Conservation (phyloP, 2,329 filamentous ascomycete species). For the Talaromyces verruculosus region DNA sequence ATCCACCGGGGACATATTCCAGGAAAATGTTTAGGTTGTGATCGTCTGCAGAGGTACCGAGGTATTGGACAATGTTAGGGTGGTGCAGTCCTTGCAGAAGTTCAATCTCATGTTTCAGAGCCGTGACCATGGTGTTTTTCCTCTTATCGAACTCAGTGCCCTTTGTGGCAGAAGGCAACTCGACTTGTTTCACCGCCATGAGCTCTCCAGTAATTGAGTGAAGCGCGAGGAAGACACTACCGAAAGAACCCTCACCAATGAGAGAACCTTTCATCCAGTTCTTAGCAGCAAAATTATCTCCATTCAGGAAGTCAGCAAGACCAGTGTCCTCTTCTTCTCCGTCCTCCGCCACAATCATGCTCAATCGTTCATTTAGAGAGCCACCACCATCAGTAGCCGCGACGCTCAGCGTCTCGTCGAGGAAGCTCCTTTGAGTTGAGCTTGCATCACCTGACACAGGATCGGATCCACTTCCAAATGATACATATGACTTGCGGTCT, state of each 20-base stretch:
- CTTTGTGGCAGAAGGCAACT: slow-evolving; percentile 78
- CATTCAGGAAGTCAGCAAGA: slow-evolving; percentile 82
- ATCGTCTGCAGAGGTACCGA: slow-evolving; percentile 88
- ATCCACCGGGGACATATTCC: slow-evolving; percentile 96
- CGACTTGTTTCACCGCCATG: slow-evolving; percentile 97
- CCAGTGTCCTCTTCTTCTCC: slow-evolving; percentile 90
- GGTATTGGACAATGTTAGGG: slow-evolving; percentile 95
- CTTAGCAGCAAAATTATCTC: slow-evolving; percentile 92
- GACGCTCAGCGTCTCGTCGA: slow-evolving; percentile 75
- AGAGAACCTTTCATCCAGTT: slow-evolving; percentile 99
- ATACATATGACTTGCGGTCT: slow-evolving; percentile 95
- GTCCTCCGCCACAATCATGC: slow-evolving; percentile 81
- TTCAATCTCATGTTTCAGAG: slow-evolving; percentile 93
- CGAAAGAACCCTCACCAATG: slow-evolving; percentile 95
- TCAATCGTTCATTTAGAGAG: slow-evolving; percentile 78
- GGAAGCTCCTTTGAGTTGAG: slow-evolving; percentile 75
- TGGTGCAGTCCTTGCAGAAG: slow-evolving; percentile 92
- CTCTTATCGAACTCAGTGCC: slow-evolving; percentile 77
- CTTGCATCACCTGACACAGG: slow-evolving; percentile 72
- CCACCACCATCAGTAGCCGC: slow-evolving; percentile 61
- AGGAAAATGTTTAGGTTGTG: slow-evolving; percentile 98
- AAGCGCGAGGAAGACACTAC: slow-evolving; percentile 89
- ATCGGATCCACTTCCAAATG: slow-evolving; percentile 61
- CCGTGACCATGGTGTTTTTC: slow-evolving; percentile 98
- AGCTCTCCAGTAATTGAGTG: slow-evolving; percentile 96